These are phyloP conservation scores for Polyrhizophydium stewartii DNA, from an alignment of 371 early-diverging fungal genomes.

Conservation along the genomic window DNA sequence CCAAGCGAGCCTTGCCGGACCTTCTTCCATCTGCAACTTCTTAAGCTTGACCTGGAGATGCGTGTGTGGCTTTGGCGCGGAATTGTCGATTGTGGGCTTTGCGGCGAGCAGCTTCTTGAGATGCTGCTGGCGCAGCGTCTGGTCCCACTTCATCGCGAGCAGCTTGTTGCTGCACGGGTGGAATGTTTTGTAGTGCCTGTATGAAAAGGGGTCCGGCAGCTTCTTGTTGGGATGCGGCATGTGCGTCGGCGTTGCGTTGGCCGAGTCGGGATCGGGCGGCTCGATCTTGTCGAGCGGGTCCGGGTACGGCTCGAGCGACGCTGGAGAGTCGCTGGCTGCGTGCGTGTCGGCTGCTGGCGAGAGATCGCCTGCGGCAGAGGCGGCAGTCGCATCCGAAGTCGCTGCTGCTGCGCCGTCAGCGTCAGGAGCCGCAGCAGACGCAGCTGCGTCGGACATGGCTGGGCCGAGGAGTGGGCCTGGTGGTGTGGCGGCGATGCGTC, in stretches of 20 bases:
- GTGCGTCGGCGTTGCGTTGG: background rate
- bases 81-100: slow-evolving; percentile 34
- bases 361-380: too few species aligned
- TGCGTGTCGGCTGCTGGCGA: too few species aligned
- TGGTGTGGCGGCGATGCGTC: too few species aligned
- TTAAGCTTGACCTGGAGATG: slow-evolving; percentile 39
- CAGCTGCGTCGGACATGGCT: too few species aligned
- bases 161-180: slow-evolving; percentile 39
- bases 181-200: slow-evolving; percentile 2
- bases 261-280: background rate
- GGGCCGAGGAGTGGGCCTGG: too few species aligned
- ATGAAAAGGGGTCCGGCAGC: background rate
- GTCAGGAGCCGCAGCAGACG: too few species aligned
- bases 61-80: slow-evolving; percentile 25
- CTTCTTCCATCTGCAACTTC: slow-evolving; percentile 36
- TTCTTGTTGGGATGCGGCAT: background rate
- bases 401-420: too few species aligned
- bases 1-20: slow-evolving; percentile 8
- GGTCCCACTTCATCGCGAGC: slow-evolving; percentile 34
- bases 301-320: too few species aligned
- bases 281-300: background rate
- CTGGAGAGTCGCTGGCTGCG: too few species aligned
- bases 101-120: slow-evolving; percentile 21
- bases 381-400: too few species aligned
- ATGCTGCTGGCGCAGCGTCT: slow-evolving; percentile 23